These are phyloP conservation scores for Aethionema arabicum DNA, from an alignment of 345 rosid genomes.

Conservation along the genomic window DNA sequence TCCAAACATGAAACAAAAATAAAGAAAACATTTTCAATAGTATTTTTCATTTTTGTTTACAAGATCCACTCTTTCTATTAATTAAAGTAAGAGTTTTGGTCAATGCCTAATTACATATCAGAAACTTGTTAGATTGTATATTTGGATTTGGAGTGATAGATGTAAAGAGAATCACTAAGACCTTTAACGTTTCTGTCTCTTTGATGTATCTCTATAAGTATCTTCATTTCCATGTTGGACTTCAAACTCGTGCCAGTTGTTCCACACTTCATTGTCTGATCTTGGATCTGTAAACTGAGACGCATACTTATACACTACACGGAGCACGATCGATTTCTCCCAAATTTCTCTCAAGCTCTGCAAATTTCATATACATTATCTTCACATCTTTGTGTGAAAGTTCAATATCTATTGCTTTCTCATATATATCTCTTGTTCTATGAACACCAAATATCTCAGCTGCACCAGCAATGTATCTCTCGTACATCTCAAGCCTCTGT, in stretches of 20 bases:
- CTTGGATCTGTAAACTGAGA: constrained; percentile 94
- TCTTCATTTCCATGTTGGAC: constrained; percentile 96
- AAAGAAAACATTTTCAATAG: too few species aligned
- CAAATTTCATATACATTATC: not conserved
- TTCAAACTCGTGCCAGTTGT: constrained; percentile 90
- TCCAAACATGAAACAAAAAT: too few species aligned
- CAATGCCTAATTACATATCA: too few species aligned
- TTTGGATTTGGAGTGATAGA: too few species aligned
- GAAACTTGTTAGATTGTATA: too few species aligned
- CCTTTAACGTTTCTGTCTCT: too few species aligned
- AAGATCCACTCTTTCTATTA: too few species aligned
- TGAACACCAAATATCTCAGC: constrained; percentile 88
- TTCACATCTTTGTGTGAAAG: not conserved
- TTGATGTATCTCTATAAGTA: constrained; percentile 91
- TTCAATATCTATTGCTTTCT: constrained; percentile 37
- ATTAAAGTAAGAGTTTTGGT: too few species aligned
- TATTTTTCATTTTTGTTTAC: too few species aligned
- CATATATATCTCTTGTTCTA: not conserved
- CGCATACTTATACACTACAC: constrained; percentile 74
- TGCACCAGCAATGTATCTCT: constrained; percentile 87
- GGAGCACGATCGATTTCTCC: constrained; percentile 46
- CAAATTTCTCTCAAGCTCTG: not conserved
- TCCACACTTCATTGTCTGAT: constrained; percentile 87
- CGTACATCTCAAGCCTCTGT: constrained; percentile 86
- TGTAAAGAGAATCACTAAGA: too few species aligned